Evolutionary conservation across 73 alveolate genomes (phyloP).

Genomic region (Halteria grandinella): DNA sequence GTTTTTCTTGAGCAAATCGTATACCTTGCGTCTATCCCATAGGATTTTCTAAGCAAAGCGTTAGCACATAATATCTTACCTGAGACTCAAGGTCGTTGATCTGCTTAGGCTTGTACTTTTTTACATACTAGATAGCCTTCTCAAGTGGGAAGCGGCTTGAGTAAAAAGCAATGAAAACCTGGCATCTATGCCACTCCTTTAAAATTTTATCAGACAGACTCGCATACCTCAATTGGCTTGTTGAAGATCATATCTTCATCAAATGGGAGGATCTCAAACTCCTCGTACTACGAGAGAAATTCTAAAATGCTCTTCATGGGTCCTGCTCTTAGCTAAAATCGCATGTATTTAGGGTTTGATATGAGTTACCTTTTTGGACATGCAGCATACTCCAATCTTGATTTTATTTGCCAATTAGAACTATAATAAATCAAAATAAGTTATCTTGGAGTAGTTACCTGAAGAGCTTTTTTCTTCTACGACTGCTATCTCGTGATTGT

Average conservation of each 20-base stretch:
- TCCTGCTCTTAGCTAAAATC: slow-evolving; percentile 69
- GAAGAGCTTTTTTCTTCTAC: no score
- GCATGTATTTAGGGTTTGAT: no score
- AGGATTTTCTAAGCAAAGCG: slow-evolving; percentile 65
- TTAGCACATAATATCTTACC: background rate
- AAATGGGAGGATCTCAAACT: slow-evolving; percentile 77
- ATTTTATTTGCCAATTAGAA: no score
- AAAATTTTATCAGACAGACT: slow-evolving; percentile 58
- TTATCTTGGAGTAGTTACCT: no score
- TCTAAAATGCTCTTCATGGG: slow-evolving; percentile 87
- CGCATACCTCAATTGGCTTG: slow-evolving; percentile 76
- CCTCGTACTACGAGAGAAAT: slow-evolving; percentile 66
- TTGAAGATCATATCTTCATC: slow-evolving; percentile 85
- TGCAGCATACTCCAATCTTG: slow-evolving; percentile 88
- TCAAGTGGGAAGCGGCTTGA: slow-evolving; percentile 91
- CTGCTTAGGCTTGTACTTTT: slow-evolving; percentile 84
- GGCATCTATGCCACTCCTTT: slow-evolving; percentile 94
- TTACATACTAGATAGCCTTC: slow-evolving; percentile 85
- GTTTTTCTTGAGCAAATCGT: slow-evolving; percentile 73
- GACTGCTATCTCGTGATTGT: no score
- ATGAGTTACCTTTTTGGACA: slow-evolving; percentile 73
- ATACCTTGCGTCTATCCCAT: slow-evolving; percentile 92
- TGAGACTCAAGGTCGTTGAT: slow-evolving; percentile 88
- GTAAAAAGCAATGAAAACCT: slow-evolving; percentile 88
- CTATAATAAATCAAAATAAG: no score